Evolutionary conservation across 1,139 yeast genomes (phyloP).

Genomic region (Kodamaea alishanica): DNA sequence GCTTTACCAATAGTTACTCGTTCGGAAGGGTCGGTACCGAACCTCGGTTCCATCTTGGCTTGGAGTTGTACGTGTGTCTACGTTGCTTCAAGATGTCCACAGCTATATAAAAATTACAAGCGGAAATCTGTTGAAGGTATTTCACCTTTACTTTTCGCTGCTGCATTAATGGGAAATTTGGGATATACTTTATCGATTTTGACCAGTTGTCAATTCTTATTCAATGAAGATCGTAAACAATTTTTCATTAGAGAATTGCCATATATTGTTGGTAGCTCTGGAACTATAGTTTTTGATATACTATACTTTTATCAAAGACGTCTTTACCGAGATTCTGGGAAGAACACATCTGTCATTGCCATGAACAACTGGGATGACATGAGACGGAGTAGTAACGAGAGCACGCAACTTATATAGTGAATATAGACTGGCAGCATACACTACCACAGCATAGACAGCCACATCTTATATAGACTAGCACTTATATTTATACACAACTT

Average conservation of each 20-base stretch:
- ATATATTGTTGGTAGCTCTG: conserved; percentile 79
- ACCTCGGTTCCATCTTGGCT: conserved; percentile 58
- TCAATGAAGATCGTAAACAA: conserved; percentile 29
- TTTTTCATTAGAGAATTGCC: conserved; percentile 74
- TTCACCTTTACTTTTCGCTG: conserved; percentile 71
- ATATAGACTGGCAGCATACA: no score
- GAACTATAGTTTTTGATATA: conserved; percentile 76
- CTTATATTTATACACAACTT: no score
- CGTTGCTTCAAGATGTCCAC: conserved; percentile 80
- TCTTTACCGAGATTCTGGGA: conserved; percentile 30
- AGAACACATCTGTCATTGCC: conserved; percentile 24
- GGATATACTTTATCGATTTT: conserved; percentile 75
- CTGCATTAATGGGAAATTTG: conserved; percentile 79
- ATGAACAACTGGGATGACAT: conserved; percentile 25
- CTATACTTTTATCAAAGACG: conserved; percentile 67
- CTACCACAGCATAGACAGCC: no score
- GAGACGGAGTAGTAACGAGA: conserved; percentile 7
- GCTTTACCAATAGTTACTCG: conserved; percentile 19
- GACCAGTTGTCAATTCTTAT: conserved; percentile 43
- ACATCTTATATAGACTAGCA: no score
- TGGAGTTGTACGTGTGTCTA: conserved; percentile 82
- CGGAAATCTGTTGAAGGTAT: conserved; percentile 83
- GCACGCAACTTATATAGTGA: conserved; percentile 5
- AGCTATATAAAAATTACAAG: conserved; percentile 66
- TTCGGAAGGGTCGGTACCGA: conserved; percentile 3